Percentiles rank a stretch among this genome's conserved stretches.
phyloP scores from a whole-genome alignment of 2,329 filamentous ascomycete species.

The Herpotrichia juniperi region DNA sequence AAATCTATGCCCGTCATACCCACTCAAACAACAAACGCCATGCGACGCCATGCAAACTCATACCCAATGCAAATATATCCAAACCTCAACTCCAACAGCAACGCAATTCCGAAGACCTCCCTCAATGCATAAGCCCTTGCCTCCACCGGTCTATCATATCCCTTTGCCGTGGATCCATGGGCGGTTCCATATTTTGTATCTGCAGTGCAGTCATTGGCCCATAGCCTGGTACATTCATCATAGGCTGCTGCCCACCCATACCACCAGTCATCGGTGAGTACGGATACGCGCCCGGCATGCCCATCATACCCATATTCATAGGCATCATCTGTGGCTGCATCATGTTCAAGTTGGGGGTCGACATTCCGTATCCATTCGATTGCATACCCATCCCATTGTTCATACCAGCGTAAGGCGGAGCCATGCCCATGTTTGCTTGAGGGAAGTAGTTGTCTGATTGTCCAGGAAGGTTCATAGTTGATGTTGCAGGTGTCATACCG shows the following conservation, averaged over 20 bases:
- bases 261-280: constrained; percentile 19
- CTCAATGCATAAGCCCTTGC: constrained; percentile 8
- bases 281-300: constrained; percentile 11
- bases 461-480: constrained; percentile 18
- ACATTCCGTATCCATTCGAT: constrained; percentile 14
- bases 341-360: constrained; percentile 13
- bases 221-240: constrained; percentile 10
- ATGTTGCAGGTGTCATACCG: constrained; percentile 14
- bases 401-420: constrained; percentile 9
- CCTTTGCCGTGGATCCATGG: constrained; percentile 57
- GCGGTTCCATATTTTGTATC: constrained; percentile 26
- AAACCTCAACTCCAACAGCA: neutral
- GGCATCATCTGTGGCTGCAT: constrained; percentile 19
- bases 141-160: constrained; percentile 67
- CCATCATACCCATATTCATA: constrained; percentile 19
- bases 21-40: neutral
- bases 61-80: constrained; percentile 5
- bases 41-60: constrained; percentile 6
- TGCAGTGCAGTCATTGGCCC: constrained; percentile 27
- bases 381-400: constrained; percentile 26
- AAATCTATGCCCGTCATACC: neutral
- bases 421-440: constrained; percentile 19
- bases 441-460: constrained; percentile 21
- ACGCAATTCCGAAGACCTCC: neutral
- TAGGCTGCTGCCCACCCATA: constrained; percentile 19